Evolutionary conservation across 176 grass and related monocot species (phyloP).

Genomic region (Eragrostis curvula): DNA sequence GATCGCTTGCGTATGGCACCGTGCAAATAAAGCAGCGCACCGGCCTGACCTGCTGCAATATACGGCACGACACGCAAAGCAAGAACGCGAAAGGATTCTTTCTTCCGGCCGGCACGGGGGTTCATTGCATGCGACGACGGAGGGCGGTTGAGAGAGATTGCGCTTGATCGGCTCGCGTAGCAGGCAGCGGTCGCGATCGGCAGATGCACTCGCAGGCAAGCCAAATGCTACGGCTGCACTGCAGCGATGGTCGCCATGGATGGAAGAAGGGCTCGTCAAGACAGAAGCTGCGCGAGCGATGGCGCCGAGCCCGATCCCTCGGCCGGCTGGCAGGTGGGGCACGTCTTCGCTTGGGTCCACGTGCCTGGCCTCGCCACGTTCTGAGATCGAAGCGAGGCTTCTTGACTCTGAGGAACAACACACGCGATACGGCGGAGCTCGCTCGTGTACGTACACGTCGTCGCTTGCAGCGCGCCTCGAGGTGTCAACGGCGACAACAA

Average conservation of each 20-base stretch:
- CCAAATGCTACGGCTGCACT: neutral
- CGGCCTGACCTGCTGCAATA: neutral
- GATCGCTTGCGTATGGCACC: constrained; percentile 18
- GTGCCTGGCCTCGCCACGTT: too few relatives aligned
- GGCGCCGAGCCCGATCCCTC: too few relatives aligned
- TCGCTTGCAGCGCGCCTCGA: neutral
- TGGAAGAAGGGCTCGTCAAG: neutral
- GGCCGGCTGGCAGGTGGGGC: too few relatives aligned
- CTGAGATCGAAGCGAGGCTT: too few relatives aligned
- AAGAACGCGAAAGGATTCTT: neutral
- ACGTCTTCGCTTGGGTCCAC: too few relatives aligned
- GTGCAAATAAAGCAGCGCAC: too few relatives aligned
- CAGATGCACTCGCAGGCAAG: neutral
- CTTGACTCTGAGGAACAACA: too few relatives aligned
- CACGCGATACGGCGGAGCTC: too few relatives aligned
- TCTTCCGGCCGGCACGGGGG: neutral
- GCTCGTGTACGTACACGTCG: neutral
- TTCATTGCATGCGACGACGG: neutral
- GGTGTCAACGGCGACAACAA: neutral
- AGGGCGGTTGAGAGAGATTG: neutral
- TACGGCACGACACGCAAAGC: constrained; percentile 35
- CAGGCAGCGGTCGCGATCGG: neutral
- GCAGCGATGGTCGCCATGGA: neutral
- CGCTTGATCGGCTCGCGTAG: neutral
- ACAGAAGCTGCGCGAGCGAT: too few relatives aligned